A percentile compares a stretch with the other conserved stretches of the same genome.
Conservation (phyloP, 2,329 filamentous ascomycete genomes). For the Lizonia empirigonia region DNA sequence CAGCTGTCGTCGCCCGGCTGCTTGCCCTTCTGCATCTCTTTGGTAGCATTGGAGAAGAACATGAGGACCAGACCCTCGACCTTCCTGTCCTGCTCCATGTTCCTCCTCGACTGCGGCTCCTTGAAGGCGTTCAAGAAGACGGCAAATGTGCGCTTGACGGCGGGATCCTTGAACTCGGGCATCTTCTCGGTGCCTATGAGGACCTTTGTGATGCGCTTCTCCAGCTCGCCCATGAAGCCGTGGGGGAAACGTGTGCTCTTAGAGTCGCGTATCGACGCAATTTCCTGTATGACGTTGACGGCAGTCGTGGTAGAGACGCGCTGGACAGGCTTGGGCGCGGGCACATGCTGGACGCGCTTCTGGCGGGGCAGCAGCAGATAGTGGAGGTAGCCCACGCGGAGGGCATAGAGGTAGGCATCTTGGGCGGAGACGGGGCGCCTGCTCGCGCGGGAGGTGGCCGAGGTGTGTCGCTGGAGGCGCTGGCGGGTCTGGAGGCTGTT, state of each 20-base stretch:
- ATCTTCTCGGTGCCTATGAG: constrained; percentile 80
- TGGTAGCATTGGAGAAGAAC: constrained; percentile 93
- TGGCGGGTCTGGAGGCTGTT: constrained; percentile 52
- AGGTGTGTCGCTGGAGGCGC: constrained; percentile 47
- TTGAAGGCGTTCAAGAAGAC: constrained; percentile 94
- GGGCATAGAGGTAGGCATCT: constrained; percentile 88
- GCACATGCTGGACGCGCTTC: constrained; percentile 86
- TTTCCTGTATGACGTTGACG: constrained; percentile 82
- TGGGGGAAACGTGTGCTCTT: constrained; percentile 75
- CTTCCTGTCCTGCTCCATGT: constrained; percentile 90
- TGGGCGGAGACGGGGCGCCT: constrained; percentile 59
- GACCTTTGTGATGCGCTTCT: constrained; percentile 81
- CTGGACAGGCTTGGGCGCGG: constrained; percentile 64
- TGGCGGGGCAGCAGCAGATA: constrained; percentile 91
- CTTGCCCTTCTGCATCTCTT: constrained; percentile 82
- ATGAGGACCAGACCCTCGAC: constrained; percentile 93
- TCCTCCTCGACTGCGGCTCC: constrained; percentile 83
- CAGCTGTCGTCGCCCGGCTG: constrained; percentile 80
- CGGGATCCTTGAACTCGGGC: constrained; percentile 87
- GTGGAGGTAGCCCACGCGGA: constrained; percentile 88
- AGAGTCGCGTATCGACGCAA: constrained; percentile 68
- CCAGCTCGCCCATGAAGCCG: constrained; percentile 71
- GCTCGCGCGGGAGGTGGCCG: constrained; percentile 33
- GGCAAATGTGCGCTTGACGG: constrained; percentile 91
- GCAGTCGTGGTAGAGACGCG: constrained; percentile 74